These are phyloP conservation scores for Trichosporon sp. DNA, from an alignment of 1,284 basidiomycete species.

Conservation along the genomic window DNA sequence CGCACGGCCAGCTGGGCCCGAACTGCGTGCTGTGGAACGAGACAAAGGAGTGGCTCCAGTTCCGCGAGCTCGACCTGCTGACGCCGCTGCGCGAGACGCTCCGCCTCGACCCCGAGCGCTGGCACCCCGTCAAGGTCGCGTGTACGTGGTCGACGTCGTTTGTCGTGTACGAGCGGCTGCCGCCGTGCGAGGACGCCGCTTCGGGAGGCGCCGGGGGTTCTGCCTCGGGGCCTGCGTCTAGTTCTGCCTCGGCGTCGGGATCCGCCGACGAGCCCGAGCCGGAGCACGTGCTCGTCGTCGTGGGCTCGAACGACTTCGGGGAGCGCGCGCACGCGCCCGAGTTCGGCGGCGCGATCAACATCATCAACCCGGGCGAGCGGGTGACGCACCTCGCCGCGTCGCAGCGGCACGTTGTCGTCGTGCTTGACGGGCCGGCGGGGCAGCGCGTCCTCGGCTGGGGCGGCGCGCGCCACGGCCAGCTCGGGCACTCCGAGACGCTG, in stretches of 20 bases:
- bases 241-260: slow-evolving; percentile 8
- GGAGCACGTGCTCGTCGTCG: slow-evolving; percentile 65
- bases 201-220: no score
- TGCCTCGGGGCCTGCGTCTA: neutral
- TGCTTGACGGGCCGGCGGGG: slow-evolving; percentile 38
- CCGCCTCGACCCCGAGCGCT: slow-evolving; percentile 19
- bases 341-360: slow-evolving; percentile 11
- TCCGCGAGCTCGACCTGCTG: slow-evolving; percentile 23
- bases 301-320: slow-evolving; percentile 78
- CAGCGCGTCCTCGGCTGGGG: slow-evolving; percentile 70
- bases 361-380: slow-evolving; percentile 24
- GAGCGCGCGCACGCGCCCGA: slow-evolving; percentile 60
- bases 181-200: neutral
- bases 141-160: slow-evolving; percentile 80
- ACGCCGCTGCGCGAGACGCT: slow-evolving; percentile 13
- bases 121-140: slow-evolving; percentile 52
- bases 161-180: slow-evolving; percentile 49
- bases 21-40: slow-evolving; percentile 33
- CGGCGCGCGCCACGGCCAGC: slow-evolving; percentile 66
- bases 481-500: slow-evolving; percentile 15
- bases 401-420: slow-evolving; percentile 64
- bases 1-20: slow-evolving; percentile 39
- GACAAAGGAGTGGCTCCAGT: slow-evolving; percentile 21
- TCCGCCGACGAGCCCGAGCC: neutral
- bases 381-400: slow-evolving; percentile 57